Conservation (phyloP, 805 yeast species). For the Debaryomyces prosopidis region DNA sequence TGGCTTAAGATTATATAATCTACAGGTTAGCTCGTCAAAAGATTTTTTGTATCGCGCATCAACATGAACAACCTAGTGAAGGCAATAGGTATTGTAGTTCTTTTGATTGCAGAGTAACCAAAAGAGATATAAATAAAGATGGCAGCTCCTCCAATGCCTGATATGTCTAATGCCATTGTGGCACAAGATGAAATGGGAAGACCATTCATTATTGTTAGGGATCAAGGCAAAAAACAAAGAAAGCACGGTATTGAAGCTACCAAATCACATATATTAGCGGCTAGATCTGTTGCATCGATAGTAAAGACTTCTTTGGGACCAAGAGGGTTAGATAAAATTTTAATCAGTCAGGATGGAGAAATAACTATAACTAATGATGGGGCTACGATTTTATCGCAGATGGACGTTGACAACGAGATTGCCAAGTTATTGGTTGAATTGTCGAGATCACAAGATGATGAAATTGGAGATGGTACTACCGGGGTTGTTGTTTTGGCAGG, state of each 20-base stretch:
- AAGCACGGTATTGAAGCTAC: constrained; percentile 49
- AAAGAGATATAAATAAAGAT: constrained; percentile 5
- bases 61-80: constrained; percentile 9
- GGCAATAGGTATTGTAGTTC: constrained; percentile 6
- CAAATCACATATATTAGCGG: constrained; percentile 89
- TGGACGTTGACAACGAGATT: constrained; percentile 94
- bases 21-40: constrained; percentile 3
- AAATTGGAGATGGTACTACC: constrained; percentile 98
- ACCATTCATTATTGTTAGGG: constrained; percentile 96
- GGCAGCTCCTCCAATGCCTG: constrained; percentile 57
- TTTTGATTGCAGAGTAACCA: constrained; percentile 1
- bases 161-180: constrained; percentile 95
- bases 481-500: constrained; percentile 98
- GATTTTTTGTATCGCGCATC: constrained; percentile 5
- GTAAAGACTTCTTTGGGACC: constrained; percentile 95
- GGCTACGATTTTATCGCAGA: constrained; percentile 92
- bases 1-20: too few species aligned
- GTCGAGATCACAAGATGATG: constrained; percentile 94
- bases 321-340: constrained; percentile 95
- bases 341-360: constrained; percentile 95
- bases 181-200: constrained; percentile 99
- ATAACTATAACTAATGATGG: constrained; percentile 98
- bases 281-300: constrained; percentile 90
- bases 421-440: constrained; percentile 94
- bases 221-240: constrained; percentile 74